Evolutionary conservation across 257 asterid genomes (phyloP).

Genomic region (Galeopsis tetrahit): DNA sequence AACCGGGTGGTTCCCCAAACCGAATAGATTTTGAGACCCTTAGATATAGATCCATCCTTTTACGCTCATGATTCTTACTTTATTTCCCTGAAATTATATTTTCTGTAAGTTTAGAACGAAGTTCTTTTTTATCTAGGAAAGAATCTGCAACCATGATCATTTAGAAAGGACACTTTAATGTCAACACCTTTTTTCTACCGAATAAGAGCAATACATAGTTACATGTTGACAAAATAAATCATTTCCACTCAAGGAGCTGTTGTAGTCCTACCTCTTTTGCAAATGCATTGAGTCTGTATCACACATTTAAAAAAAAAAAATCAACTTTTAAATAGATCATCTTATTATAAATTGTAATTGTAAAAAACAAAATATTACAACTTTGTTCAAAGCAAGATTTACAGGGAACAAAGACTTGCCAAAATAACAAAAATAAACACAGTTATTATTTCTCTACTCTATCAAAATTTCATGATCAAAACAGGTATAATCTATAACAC

Average conservation of each 20-base stretch:
- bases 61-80: constrained; percentile 44
- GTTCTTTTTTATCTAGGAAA: constrained; percentile 50
- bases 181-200: neutral
- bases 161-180: neutral
- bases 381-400: too few relatives aligned
- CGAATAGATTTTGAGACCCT: constrained; percentile 46
- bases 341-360: too few relatives aligned
- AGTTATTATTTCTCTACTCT: too few relatives aligned
- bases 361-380: too few relatives aligned
- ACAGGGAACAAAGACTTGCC: too few relatives aligned
- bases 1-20: constrained; percentile 38
- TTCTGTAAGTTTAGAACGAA: constrained; percentile 57
- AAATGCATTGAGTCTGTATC: too few relatives aligned
- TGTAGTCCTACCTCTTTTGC: constrained; percentile 37
- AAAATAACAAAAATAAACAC: too few relatives aligned
- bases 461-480: too few relatives aligned
- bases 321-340: too few relatives aligned
- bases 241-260: constrained; percentile 43
- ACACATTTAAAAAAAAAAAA: too few relatives aligned
- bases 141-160: constrained; percentile 38
- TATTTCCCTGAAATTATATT: constrained; percentile 53
- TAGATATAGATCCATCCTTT: constrained; percentile 41
- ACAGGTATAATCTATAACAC: too few relatives aligned
- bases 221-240: constrained; percentile 11
- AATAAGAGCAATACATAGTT: neutral